Base-by-base conservation (phyloP, 805 yeast species). In the Suhomyces kilbournensis region DNA sequence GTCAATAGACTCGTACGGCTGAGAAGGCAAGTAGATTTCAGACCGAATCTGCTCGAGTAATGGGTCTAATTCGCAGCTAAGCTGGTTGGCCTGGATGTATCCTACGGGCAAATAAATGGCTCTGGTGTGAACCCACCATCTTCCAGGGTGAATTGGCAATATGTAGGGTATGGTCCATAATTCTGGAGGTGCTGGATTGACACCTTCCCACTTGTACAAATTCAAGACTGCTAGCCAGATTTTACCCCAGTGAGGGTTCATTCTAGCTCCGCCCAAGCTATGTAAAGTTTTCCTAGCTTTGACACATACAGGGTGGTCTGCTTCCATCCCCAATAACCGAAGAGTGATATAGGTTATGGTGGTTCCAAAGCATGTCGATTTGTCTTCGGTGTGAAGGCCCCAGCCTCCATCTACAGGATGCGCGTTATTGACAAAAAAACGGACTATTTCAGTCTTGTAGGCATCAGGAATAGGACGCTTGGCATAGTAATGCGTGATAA, bases 371-470 rank as follows among this genome's bases (percentile, higher is more conserved):
- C 94, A 94, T 0, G 99, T 94, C 7, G 94, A 85, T 66, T 93
- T 94, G 66, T 94, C 99, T 48, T 83, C 84, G 4, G 91, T 82
- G 66, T 94, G 97, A 38, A 94, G 75, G 0, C 99, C 99, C 99
- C 99, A 94, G 2, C 99, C 99, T n/a, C 99, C 99, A 68, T 94
- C 99, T 0, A 92, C 97, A 0, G 97, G 97, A 66, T 94, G 97
- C 0, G 97, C 86, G 0, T 90, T 81, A 66, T 94, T 94, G n/a
- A 90, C 89, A 15, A 94, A 70, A 64, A 92, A 94, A 53, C 99
- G 77, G 25, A 88, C 82, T 63, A 94, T 70, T 68, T 94, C 99
- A 12, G 71, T 70, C 56, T 75, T 75, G 60, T 79, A 81, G 38
- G 81, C 85, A 28, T 83, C 84, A 0, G 92, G 85, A 35, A 94